Conservation (phyloP, 2,329 filamentous ascomycete genomes). For the Penicillium sclerotiorum region DNA sequence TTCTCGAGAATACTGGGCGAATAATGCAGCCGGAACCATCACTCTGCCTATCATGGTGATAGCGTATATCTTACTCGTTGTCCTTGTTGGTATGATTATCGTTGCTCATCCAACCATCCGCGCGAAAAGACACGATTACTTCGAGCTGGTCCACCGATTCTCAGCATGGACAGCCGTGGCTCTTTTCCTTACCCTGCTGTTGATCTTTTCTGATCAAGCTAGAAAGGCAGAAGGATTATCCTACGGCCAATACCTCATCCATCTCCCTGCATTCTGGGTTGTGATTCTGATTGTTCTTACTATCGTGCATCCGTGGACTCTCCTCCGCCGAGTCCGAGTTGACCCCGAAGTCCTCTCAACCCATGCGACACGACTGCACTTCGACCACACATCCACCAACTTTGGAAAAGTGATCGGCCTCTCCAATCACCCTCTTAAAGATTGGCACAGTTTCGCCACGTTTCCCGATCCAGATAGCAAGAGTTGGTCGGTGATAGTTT, state of each 20-base stretch:
- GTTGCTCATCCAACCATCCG: slow-evolving; percentile 68
- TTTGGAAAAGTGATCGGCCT: slow-evolving; percentile 57
- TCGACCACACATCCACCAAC: slow-evolving; percentile 63
- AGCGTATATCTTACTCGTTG: slow-evolving; percentile 59
- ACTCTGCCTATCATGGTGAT: slow-evolving; percentile 48
- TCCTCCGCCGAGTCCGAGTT: slow-evolving; percentile 68
- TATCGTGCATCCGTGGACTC: slow-evolving; percentile 72
- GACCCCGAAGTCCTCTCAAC: slow-evolving; percentile 67
- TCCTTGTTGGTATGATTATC: slow-evolving; percentile 62
- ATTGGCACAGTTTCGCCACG: slow-evolving; percentile 79
- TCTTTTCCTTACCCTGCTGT: slow-evolving; percentile 64
- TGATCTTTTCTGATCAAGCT: slow-evolving; percentile 55
- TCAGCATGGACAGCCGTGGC: slow-evolving; percentile 67
- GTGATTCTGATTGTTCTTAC: slow-evolving; percentile 65
- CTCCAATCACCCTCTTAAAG: slow-evolving; percentile 64
- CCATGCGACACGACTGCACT: slow-evolving; percentile 72
- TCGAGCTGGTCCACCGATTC: slow-evolving; percentile 72
- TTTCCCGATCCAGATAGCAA: slow-evolving; percentile 59
- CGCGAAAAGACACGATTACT: slow-evolving; percentile 65
- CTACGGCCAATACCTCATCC: slow-evolving; percentile 45
- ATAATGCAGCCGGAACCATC: slow-evolving; percentile 16
- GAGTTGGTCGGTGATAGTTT: slow-evolving; percentile 53
- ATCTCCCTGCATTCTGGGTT: slow-evolving; percentile 66
- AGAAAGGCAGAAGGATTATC: slow-evolving; percentile 36
- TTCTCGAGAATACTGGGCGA: slow-evolving; percentile 21